Evolutionary conservation across 305 asterid genomes (phyloP).

Genomic region (Caryopteris hybrid): DNA sequence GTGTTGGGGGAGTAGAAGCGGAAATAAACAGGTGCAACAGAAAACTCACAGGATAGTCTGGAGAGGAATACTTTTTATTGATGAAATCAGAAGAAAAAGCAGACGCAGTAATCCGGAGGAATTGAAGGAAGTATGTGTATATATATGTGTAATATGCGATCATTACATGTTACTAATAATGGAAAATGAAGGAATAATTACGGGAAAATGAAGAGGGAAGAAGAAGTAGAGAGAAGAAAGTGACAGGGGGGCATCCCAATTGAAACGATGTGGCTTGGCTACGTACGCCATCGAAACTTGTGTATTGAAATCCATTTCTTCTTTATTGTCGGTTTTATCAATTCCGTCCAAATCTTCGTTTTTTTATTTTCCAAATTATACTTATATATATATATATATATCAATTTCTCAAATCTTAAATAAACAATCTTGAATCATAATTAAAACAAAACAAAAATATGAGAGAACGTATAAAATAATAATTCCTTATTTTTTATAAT

Average conservation of each 20-base stretch:
- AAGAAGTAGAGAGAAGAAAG: constrained; percentile 11
- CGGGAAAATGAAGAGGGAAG: neutral
- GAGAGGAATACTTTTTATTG: constrained; percentile 8
- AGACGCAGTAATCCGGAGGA: constrained; percentile 21
- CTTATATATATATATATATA: neutral
- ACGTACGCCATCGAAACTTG: constrained; percentile 13
- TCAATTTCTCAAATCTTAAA: too few relatives aligned
- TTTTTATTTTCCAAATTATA: neutral
- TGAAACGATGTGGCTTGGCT: constrained; percentile 26
- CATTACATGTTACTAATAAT: neutral
- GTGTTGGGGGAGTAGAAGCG: neutral
- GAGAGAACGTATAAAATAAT: too few relatives aligned
- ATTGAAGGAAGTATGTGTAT: constrained; percentile 7
- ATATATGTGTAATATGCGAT: neutral
- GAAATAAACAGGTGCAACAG: neutral
- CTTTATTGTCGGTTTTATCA: neutral
- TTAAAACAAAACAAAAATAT: too few relatives aligned
- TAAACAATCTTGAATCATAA: too few relatives aligned
- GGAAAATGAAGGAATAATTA: constrained; percentile 8
- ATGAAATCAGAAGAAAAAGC: neutral
- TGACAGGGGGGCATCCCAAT: constrained; percentile 19
- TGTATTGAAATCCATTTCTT: neutral
- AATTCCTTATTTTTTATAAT: too few relatives aligned
- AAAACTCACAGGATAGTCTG: constrained; percentile 25
- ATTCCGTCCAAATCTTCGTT: neutral